A percentile compares a stretch with the other conserved stretches of the same genome.
These are phyloP conservation scores for Monocercomonoides exilis DNA, from an alignment of 78 protist genomes.

Conservation along the genomic window DNA sequence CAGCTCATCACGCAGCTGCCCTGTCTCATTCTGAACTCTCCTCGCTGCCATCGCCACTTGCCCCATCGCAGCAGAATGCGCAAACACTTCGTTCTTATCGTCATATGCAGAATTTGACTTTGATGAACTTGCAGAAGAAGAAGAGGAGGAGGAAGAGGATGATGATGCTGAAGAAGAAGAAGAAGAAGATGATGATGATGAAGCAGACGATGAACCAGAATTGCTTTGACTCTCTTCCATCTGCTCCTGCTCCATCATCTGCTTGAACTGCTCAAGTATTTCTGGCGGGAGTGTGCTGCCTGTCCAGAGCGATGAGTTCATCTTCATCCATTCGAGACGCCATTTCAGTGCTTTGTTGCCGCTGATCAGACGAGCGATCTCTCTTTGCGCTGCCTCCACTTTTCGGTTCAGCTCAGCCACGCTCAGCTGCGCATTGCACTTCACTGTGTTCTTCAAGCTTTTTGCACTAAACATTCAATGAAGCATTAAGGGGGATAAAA, in stretches of 20 bases:
- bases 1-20: too few relatives aligned
- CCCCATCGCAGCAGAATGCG: too few relatives aligned
- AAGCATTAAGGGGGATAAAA: neutral
- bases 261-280: neutral
- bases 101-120: too few relatives aligned
- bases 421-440: slow-evolving; percentile 52
- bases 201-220: too few relatives aligned
- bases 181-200: too few relatives aligned
- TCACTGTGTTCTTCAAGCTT: slow-evolving; percentile 64
- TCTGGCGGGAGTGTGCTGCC: neutral
- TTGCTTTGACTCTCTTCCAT: neutral
- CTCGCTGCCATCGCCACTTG: too few relatives aligned
- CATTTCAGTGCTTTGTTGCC: neutral
- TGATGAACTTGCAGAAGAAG: too few relatives aligned
- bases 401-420: slow-evolving; percentile 40
- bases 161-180: too few relatives aligned
- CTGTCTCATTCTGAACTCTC: too few relatives aligned
- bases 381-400: neutral
- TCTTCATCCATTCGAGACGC: neutral
- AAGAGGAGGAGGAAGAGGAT: too few relatives aligned
- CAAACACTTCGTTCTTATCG: too few relatives aligned
- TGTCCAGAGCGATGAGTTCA: neutral
- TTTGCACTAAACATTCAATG: slow-evolving; percentile 51
- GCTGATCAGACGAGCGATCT: slow-evolving; percentile 1
- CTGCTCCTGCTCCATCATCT: neutral